A percentile compares a stretch with the other conserved stretches of the same genome.
Evolutionary conservation across 1,284 basidiomycete genomes (phyloP).

Genomic region (Schizophyllum commune): DNA sequence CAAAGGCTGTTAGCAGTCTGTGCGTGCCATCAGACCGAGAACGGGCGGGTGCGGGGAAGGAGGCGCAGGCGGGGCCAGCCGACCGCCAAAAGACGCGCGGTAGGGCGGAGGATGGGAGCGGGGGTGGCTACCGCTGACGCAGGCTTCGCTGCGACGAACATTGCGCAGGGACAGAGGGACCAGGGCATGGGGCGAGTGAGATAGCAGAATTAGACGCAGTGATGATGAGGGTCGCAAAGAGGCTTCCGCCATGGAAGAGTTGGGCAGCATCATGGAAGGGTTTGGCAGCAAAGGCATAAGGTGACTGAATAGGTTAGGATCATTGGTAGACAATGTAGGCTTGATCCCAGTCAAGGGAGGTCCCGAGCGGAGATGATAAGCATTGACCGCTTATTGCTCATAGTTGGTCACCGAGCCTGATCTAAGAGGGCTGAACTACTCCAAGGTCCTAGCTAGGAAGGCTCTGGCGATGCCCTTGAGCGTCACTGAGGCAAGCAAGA

Average conservation of each 20-base stretch:
- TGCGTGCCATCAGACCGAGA: background rate
- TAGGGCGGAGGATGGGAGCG: background rate
- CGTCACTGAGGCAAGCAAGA: background rate
- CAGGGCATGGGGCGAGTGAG: background rate
- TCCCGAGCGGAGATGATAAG: background rate
- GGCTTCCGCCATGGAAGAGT: background rate
- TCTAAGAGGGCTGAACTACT: no score
- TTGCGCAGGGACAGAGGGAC: background rate
- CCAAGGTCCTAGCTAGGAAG: no score
- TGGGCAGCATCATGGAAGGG: background rate
- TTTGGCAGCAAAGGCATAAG: background rate
- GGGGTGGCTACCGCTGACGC: background rate
- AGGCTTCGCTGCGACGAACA: background rate
- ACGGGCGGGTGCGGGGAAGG: background rate
- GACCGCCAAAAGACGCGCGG: no score
- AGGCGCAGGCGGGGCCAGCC: no score
- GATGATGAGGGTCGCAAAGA: background rate
- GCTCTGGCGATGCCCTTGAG: background rate
- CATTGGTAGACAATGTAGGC: background rate
- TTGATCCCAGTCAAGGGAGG: background rate
- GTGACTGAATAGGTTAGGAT: background rate
- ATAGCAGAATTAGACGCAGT: background rate
- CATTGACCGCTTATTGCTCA: no score
- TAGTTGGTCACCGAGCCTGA: no score
- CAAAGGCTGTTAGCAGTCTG: background rate